These are phyloP conservation scores for Santalum album DNA, from an alignment of 164 flowering plant species.

Conservation along the genomic window DNA sequence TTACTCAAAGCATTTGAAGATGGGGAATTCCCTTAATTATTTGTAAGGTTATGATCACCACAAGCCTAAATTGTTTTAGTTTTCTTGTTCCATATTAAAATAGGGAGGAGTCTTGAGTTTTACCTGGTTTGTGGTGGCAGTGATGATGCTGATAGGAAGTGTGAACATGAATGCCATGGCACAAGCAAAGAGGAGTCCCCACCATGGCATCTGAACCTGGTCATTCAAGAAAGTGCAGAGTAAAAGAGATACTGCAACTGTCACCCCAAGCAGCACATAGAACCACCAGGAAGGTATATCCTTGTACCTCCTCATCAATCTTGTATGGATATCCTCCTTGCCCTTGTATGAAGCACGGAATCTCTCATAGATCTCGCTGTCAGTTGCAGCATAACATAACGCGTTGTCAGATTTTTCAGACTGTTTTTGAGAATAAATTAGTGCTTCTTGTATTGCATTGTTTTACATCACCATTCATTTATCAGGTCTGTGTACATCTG, in stretches of 20 bases:
- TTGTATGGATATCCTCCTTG: conserved; percentile 41
- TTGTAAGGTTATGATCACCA: no score
- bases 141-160: conserved; percentile 49
- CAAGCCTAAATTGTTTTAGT: no score
- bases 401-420: no score
- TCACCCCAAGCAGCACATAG: conserved; percentile 23
- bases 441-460: no score
- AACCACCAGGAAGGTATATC: conserved; percentile 61
- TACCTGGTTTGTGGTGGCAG: conserved; percentile 56
- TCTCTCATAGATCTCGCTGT: conserved; percentile 36
- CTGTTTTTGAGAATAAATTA: no score
- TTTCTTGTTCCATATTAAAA: no score
- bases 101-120: not conserved
- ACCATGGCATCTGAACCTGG: conserved; percentile 54
- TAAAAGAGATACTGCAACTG: conserved; percentile 25
- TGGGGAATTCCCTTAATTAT: no score
- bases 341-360: conserved; percentile 37
- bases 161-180: conserved; percentile 40
- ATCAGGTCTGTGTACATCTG: no score
- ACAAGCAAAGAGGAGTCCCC: conserved; percentile 47
- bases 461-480: no score
- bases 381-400: not conserved
- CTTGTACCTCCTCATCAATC: conserved; percentile 35
- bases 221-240: conserved; percentile 34
- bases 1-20: no score